Conservation (phyloP, 2,329 filamentous ascomycete genomes). For the Fusarium nygamai region DNA sequence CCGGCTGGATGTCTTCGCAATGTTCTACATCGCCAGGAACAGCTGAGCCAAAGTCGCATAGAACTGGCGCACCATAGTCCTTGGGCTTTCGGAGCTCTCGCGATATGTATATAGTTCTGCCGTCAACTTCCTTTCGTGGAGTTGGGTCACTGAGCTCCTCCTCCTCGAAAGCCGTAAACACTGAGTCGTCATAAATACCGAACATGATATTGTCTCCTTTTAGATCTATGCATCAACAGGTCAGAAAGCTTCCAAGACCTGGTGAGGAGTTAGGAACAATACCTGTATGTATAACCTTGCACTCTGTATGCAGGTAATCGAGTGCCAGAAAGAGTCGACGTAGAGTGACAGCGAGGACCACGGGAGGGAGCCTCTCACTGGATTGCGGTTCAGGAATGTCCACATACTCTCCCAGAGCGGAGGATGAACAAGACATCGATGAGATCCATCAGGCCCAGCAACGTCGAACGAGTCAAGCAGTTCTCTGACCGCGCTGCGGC, state of each 20-base stretch:
- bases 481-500: constrained; percentile 44
- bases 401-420: constrained; percentile 56
- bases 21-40: constrained; percentile 48
- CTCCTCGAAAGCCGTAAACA: constrained; percentile 52
- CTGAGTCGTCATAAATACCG: constrained; percentile 51
- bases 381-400: constrained; percentile 53
- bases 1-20: constrained; percentile 51
- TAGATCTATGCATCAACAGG: constrained; percentile 50
- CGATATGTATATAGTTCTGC: constrained; percentile 55
- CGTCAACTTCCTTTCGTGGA: constrained; percentile 54
- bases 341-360: constrained; percentile 50
- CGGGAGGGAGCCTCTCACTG: constrained; percentile 47
- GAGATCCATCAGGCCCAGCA: constrained; percentile 47
- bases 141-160: constrained; percentile 51
- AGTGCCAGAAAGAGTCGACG: constrained; percentile 54
- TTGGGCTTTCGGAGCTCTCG: constrained; percentile 50
- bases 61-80: constrained; percentile 47
- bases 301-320: constrained; percentile 58
- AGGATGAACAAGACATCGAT: constrained; percentile 52
- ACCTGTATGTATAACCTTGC: constrained; percentile 58
- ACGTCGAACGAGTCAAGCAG: constrained; percentile 53
- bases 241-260: rapidly evolving
- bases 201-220: constrained; percentile 60
- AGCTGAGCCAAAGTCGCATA: constrained; percentile 63
- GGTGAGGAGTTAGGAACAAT: rapidly evolving